A percentile compares a stretch with the other conserved stretches of the same genome.
Conservation (phyloP, 768 basidiomycete species). For the Piloderma croceum region DNA sequence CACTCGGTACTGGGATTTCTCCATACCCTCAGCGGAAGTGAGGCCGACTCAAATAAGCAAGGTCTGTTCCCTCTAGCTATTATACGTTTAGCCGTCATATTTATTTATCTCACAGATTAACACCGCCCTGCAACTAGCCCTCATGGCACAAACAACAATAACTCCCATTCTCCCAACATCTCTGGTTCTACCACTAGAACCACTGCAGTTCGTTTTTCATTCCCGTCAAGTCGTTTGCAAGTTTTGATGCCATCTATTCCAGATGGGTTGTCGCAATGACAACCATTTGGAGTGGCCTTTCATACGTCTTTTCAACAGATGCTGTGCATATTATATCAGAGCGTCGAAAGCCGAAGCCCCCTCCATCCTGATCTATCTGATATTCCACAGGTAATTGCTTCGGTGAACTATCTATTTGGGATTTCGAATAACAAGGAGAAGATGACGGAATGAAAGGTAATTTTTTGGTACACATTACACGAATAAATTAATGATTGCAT, state of each 20-base stretch:
- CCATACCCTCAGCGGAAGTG: constrained; percentile 92
- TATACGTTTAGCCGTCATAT: constrained; percentile 1
- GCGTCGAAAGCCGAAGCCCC: constrained; percentile 26
- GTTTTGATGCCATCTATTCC: background rate
- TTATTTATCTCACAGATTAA: constrained; percentile 55
- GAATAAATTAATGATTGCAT: background rate
- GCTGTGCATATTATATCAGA: constrained; percentile 58
- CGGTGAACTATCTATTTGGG: no score
- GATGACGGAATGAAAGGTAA: no score
- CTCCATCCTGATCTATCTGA: constrained; percentile 12
- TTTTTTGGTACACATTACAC: background rate
- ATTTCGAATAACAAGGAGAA: constrained; percentile 9
- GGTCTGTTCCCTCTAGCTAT: constrained; percentile 31
- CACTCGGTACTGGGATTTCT: constrained; percentile 91
- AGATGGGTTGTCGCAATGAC: constrained; percentile 88
- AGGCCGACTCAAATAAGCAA: constrained; percentile 93
- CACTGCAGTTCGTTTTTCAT: constrained; percentile 59
- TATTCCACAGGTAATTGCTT: no score
- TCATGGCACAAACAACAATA: constrained; percentile 88
- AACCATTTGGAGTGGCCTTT: constrained; percentile 87
- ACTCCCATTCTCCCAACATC: constrained; percentile 69
- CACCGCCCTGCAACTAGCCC: constrained; percentile 81
- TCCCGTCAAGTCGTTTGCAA: background rate
- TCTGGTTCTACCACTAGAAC: constrained; percentile 48
- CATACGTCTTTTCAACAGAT: constrained; percentile 71